Percentiles rank a stretch among this genome's conserved stretches.
These are phyloP conservation scores for Fonsecaea monophora DNA, from an alignment of 2,329 filamentous ascomycete species.

Conservation along the genomic window DNA sequence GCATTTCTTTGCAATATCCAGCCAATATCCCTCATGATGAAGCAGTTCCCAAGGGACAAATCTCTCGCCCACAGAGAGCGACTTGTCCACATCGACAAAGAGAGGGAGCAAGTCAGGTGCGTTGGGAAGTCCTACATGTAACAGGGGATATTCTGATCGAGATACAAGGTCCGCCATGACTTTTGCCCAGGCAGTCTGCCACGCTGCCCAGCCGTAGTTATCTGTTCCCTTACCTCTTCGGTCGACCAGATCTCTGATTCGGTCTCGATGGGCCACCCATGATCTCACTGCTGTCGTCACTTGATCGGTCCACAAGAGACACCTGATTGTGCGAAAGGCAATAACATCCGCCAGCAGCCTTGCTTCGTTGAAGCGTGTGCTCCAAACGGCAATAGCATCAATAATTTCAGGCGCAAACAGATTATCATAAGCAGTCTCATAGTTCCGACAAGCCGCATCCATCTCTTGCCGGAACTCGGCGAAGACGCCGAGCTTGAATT, in stretches of 20 bases:
- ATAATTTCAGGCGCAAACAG: slow-evolving; percentile 83
- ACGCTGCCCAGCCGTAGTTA: slow-evolving; percentile 93
- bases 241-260: slow-evolving; percentile 78
- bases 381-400: slow-evolving; percentile 89
- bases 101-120: slow-evolving; percentile 44
- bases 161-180: slow-evolving; percentile 67
- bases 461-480: slow-evolving; percentile 93
- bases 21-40: slow-evolving; percentile 69
- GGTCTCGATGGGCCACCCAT: slow-evolving; percentile 79
- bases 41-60: slow-evolving; percentile 65
- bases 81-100: slow-evolving; percentile 58
- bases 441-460: slow-evolving; percentile 83
- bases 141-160: slow-evolving; percentile 57
- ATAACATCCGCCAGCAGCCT: slow-evolving; percentile 83
- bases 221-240: slow-evolving; percentile 81
- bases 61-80: slow-evolving; percentile 56
- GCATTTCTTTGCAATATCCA: slow-evolving; percentile 60
- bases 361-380: slow-evolving; percentile 88
- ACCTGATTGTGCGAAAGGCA: slow-evolving; percentile 80
- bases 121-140: slow-evolving; percentile 41
- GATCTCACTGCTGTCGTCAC: slow-evolving; percentile 79
- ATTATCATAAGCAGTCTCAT: slow-evolving; percentile 84
- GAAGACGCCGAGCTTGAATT: slow-evolving; percentile 89
- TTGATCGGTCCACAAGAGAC: slow-evolving; percentile 79
- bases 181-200: slow-evolving; percentile 77